Percentiles rank a stretch among this genome's conserved stretches.
phyloP scores from a whole-genome alignment of 2,329 filamentous ascomycete species.

The Fusarium equiseti region DNA sequence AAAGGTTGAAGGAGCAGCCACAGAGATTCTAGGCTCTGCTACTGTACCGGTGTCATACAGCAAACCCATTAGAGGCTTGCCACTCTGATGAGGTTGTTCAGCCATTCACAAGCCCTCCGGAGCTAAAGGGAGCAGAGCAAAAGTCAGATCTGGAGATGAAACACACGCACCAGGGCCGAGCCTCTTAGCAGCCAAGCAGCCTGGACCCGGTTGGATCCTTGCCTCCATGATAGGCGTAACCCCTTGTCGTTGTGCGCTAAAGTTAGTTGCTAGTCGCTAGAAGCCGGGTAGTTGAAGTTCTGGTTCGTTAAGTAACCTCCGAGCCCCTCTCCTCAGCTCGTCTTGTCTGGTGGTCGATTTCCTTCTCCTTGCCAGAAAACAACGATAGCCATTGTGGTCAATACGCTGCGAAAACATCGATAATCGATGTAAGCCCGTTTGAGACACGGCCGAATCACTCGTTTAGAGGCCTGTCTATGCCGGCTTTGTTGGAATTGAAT shows the following conservation, averaged over 20 bases:
- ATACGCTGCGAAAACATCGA: constrained; percentile 1
- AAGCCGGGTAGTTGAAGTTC: background rate
- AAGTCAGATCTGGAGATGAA: constrained; percentile 24
- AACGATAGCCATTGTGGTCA: constrained; percentile 12
- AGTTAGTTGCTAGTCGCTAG: constrained; percentile 6
- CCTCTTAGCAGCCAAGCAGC: constrained; percentile 1
- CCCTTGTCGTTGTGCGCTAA: constrained; percentile 34
- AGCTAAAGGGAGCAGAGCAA: background rate
- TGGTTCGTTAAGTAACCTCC: constrained; percentile 32
- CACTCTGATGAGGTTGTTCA: constrained; percentile 6
- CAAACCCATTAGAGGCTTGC: constrained; percentile 6
- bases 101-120: constrained; percentile 10
- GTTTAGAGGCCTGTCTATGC: constrained; percentile 27
- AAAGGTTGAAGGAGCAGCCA: constrained; percentile 16
- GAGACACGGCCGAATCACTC: constrained; percentile 33
- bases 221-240: constrained; percentile 15
- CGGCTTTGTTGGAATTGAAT: constrained; percentile 13
- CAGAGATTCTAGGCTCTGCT: constrained; percentile 5
- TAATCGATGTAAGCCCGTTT: constrained; percentile 12
- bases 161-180: constrained; percentile 11
- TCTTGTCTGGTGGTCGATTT: constrained; percentile 13
- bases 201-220: constrained; percentile 17
- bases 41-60: constrained; percentile 12
- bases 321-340: constrained; percentile 13
- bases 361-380: constrained; percentile 3